Percentiles rank a stretch among this genome's conserved stretches.
phyloP scores from a whole-genome alignment of 495 filamentous ascomycete species.

The Usnea hakonensis region DNA sequence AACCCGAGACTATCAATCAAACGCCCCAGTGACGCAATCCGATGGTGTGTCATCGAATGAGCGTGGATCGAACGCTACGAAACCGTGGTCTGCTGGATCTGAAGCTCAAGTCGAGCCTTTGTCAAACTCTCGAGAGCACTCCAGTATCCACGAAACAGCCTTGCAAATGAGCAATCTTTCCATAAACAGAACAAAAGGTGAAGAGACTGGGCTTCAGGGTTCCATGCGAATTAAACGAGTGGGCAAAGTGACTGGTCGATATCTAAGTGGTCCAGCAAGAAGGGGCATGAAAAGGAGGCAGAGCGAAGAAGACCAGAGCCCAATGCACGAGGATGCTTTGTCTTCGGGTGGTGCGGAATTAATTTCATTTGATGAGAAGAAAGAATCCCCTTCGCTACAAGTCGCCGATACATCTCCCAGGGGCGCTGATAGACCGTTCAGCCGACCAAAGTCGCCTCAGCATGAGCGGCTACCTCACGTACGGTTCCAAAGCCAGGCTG shows the following conservation, averaged over 20 bases:
- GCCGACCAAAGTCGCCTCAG: slow-evolving; percentile 19
- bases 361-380: neutral
- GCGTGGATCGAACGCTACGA: slow-evolving; percentile 29
- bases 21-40: neutral
- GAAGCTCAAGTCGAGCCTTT: slow-evolving; percentile 31
- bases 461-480: slow-evolving; percentile 29
- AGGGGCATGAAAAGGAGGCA: slow-evolving; percentile 60
- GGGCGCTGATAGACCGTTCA: neutral
- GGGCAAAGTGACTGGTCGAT: slow-evolving; percentile 61
- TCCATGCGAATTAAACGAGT: slow-evolving; percentile 68
- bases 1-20: slow-evolving; percentile 46
- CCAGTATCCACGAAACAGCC: slow-evolving; percentile 33
- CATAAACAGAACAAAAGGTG: slow-evolving; percentile 40
- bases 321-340: slow-evolving; percentile 18
- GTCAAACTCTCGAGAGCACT: slow-evolving; percentile 27
- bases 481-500: slow-evolving; percentile 28
- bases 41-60: neutral
- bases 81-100: slow-evolving; percentile 37
- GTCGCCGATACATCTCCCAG: slow-evolving; percentile 5
- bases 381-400: neutral
- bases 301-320: slow-evolving; percentile 60
- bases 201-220: slow-evolving; percentile 54
- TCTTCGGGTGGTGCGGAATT: slow-evolving; percentile 17
- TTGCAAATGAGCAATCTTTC: slow-evolving; percentile 33
- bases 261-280: slow-evolving; percentile 66